Conservation (phyloP, 306 rosid species). For the Pachyrhizus erosus region DNA sequence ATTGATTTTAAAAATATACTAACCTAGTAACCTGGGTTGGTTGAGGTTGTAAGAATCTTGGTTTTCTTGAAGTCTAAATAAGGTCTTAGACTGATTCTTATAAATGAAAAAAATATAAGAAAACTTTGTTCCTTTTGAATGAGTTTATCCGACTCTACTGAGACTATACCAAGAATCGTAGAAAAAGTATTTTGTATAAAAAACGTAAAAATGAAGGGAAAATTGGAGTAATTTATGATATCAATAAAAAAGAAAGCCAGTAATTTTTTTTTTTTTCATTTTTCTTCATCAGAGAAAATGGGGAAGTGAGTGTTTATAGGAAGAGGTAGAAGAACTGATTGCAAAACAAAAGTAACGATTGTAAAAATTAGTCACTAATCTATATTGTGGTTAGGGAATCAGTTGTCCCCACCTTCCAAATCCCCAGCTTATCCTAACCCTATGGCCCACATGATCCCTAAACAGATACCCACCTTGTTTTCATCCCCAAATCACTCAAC, state of each 20-base stretch:
- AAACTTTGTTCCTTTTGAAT: too few species aligned
- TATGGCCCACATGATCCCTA: conserved; percentile 53
- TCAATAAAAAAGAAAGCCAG: neutral
- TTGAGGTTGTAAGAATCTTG: too few species aligned
- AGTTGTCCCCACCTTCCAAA: conserved; percentile 65
- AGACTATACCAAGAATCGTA: too few species aligned
- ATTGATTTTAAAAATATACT: too few species aligned
- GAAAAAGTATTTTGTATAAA: too few species aligned
- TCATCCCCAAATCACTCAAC: conserved; percentile 59
- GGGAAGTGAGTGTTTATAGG: neutral
- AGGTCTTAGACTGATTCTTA: too few species aligned
- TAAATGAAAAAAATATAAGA: too few species aligned
- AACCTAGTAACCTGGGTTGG: too few species aligned
- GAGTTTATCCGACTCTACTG: too few species aligned
- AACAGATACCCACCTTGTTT: conserved; percentile 56
- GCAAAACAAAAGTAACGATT: neutral
- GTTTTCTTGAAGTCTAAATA: too few species aligned
- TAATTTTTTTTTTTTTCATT: neutral
- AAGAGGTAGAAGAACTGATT: neutral
- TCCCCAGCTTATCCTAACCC: conserved; percentile 46
- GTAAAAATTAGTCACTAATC: conserved; percentile 14
- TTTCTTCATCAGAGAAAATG: neutral
- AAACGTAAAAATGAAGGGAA: too few species aligned
- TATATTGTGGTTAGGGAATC: conserved; percentile 72
- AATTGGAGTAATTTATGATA: neutral